Evolutionary conservation across 345 rosid species (phyloP), one percentile per base, ranked within the genome.

Genomic region (Camelina sativa): DNA sequence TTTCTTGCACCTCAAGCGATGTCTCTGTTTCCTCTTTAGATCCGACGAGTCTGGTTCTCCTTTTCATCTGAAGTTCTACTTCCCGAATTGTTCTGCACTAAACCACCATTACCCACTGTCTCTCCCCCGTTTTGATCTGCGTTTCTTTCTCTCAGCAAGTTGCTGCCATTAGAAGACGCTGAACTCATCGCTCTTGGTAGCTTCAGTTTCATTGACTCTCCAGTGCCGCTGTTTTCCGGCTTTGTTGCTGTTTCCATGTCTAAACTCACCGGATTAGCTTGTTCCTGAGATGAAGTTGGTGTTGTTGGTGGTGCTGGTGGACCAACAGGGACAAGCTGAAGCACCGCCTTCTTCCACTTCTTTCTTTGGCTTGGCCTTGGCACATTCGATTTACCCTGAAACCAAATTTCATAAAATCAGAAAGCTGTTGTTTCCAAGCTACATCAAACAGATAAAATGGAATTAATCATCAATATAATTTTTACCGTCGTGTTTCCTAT

Each of bases 101-200:
- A 85, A 38, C 69, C 84, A 68, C 55, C 84, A 61, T 34, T 80
- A 48, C 54, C 65, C 3, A 66, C 63, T 11, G 87, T 91, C 74
- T 86, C 88, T 47, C 80, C 87, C 5, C 85, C 81, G 22, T 60
- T 73, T 77, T 71, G 84, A 50, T 87, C 94, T 25, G 84, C 79
- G 79, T 95, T 95, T 83, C 94, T 85, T 68, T 90, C 99, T 80
- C 89, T 80, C 78, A 95, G 82, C 62, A 87, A 80, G 72, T 84
- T 84, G 76, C 80, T 82, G 63, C 85, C 80, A 38, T 80, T 89
- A 34, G 94, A 79, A 64, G 91, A 81, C 12, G 85, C 80, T 59
- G 91, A 77, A 37, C 89, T 73, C 92, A 90, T 89, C 16, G 96
- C 92, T 74, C 92, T 88, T 0, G 99, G 96, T 55, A 89, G 74